Conservation (phyloP, 371 early-diverging fungal genomes). For the Rhizopus stolonifer region DNA sequence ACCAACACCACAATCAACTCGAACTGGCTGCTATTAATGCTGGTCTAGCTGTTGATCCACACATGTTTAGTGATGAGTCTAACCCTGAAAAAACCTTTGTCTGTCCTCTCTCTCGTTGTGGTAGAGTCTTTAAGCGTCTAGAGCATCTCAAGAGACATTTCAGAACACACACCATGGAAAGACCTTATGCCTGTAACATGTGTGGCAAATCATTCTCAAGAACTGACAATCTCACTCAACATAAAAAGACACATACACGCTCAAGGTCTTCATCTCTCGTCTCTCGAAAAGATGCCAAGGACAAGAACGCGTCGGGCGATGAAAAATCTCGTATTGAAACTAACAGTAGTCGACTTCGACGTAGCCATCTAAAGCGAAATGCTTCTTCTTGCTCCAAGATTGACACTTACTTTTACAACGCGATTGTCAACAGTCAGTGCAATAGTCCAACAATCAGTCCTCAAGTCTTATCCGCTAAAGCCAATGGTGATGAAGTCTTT, state of each 20-base stretch:
- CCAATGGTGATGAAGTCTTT: neutral
- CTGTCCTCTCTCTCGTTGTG: slow-evolving; percentile 49
- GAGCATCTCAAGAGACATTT: slow-evolving; percentile 87
- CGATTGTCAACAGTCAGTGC: neutral
- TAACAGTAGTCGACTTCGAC: neutral
- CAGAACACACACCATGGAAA: slow-evolving; percentile 76
- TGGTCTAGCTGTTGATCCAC: slow-evolving; percentile 6
- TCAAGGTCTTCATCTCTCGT: slow-evolving; percentile 6
- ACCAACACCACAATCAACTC: slow-evolving; percentile 5
- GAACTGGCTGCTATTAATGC: slow-evolving; percentile 15
- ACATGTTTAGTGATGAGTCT: neutral
- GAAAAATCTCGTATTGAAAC: neutral
- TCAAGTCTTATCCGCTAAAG: neutral
- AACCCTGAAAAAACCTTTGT: slow-evolving; percentile 11
- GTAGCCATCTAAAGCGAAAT: neutral
- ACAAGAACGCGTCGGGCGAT: neutral
- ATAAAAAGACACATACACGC: slow-evolving; percentile 73
- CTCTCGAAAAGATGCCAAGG: neutral
- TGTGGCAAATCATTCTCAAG: slow-evolving; percentile 83
- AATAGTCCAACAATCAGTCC: neutral
- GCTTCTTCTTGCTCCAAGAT: neutral
- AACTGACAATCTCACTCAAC: slow-evolving; percentile 81
- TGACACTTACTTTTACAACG: neutral
- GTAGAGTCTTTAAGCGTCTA: slow-evolving; percentile 63
- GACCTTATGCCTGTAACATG: slow-evolving; percentile 68